These are phyloP conservation scores for Spathaspora girioi DNA, from an alignment of 805 yeast genomes.

Conservation along the genomic window DNA sequence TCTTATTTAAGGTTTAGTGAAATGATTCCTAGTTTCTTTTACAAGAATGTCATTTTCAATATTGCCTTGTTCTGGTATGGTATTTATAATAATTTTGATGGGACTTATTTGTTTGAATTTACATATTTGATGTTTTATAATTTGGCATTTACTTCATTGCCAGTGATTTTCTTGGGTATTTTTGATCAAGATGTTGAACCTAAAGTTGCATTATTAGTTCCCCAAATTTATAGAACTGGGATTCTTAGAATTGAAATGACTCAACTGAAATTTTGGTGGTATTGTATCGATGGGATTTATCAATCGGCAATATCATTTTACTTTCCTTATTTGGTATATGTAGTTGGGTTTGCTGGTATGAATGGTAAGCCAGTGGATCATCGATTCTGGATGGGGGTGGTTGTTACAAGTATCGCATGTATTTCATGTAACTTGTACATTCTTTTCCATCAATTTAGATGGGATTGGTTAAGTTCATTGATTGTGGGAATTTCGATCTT, in stretches of 20 bases:
- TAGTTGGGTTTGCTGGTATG: conserved; percentile 23
- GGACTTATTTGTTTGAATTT: conserved; percentile 73
- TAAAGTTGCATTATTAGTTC: conserved; percentile 64
- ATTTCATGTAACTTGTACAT: conserved; percentile 66
- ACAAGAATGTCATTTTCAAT: conserved; percentile 73
- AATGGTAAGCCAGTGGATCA: conserved; percentile 65
- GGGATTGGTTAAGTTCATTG: conserved; percentile 73
- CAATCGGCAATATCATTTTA: conserved; percentile 72
- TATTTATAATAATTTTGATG: conserved; percentile 70
- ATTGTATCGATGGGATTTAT: conserved; percentile 74
- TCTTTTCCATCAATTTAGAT: conserved; percentile 64
- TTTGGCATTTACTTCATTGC: conserved; percentile 78
- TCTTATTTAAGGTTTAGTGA: conserved; percentile 77
- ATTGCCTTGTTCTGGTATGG: conserved; percentile 80
- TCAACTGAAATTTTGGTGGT: conserved; percentile 62
- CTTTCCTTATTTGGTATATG: conserved; percentile 59
- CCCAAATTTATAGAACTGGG: conserved; percentile 72
- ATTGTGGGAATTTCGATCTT: conserved; percentile 57
- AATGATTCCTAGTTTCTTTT: conserved; percentile 80
- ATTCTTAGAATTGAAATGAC: conserved; percentile 71
- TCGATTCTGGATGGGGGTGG: conserved; percentile 67
- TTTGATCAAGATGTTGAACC: conserved; percentile 80
- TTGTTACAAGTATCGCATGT: conserved; percentile 64
- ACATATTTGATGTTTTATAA: conserved; percentile 79
- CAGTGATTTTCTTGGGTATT: conserved; percentile 73